These are phyloP conservation scores for Ensete glaucum DNA, from an alignment of 176 grass and related monocot species.

Conservation along the genomic window DNA sequence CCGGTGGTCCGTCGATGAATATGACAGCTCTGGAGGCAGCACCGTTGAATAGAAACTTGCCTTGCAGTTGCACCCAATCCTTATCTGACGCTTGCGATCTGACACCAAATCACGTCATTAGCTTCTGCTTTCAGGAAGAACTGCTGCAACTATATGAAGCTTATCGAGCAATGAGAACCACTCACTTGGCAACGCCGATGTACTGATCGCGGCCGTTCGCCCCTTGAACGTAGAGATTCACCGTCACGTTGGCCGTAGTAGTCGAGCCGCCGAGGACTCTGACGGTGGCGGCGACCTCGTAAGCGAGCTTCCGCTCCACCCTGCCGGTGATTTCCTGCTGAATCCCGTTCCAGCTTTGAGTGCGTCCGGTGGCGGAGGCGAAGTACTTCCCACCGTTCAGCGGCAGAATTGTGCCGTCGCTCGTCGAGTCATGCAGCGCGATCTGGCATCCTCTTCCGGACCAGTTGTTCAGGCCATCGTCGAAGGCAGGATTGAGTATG, in stretches of 20 bases:
- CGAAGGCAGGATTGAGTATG: constrained; percentile 84
- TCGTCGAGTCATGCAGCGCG: constrained; percentile 53
- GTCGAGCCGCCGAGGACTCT: constrained; percentile 27
- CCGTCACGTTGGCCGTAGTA: constrained; percentile 41
- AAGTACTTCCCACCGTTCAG: constrained; percentile 53
- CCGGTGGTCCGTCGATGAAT: constrained; percentile 57
- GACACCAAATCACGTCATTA: neutral
- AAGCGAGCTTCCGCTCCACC: constrained; percentile 59
- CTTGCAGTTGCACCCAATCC: constrained; percentile 77
- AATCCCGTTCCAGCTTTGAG: constrained; percentile 61
- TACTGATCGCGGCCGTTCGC: constrained; percentile 67
- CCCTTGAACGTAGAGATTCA: constrained; percentile 44
- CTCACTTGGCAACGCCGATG: constrained; percentile 56
- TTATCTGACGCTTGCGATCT: constrained; percentile 64
- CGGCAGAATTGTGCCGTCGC: constrained; percentile 58
- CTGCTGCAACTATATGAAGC: neutral
- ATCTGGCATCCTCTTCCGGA: constrained; percentile 72
- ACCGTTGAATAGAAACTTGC: constrained; percentile 67
- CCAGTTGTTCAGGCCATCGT: constrained; percentile 71
- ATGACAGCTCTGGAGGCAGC: constrained; percentile 52
- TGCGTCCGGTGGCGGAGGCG: constrained; percentile 48
- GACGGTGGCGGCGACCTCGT: constrained; percentile 52
- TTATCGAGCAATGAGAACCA: neutral
- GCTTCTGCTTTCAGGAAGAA: neutral
- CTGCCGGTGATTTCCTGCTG: constrained; percentile 74